Percentiles rank a stretch among this genome's conserved stretches.
Evolutionary conservation across 2,329 filamentous ascomycete species (phyloP).

Genomic region (Pleoardoris graminearum): DNA sequence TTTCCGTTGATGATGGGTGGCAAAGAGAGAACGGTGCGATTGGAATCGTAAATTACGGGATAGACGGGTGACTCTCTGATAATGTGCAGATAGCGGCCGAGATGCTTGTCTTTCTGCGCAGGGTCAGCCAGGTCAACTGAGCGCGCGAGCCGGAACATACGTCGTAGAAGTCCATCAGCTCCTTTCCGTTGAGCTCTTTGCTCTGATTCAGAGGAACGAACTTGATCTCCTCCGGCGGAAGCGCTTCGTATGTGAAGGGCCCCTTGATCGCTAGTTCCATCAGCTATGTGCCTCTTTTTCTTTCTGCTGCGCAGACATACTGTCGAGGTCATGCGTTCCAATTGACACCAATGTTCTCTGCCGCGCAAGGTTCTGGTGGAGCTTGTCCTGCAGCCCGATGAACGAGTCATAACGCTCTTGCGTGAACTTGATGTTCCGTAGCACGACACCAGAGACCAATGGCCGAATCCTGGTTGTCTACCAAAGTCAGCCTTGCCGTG

Average conservation of each 20-base stretch:
- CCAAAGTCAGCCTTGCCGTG: slow-evolving; percentile 17
- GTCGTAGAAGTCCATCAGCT: slow-evolving; percentile 93
- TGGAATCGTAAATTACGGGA: slow-evolving; percentile 91
- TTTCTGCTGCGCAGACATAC: slow-evolving; percentile 19
- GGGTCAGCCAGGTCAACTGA: slow-evolving; percentile 13
- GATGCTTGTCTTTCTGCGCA: slow-evolving; percentile 78
- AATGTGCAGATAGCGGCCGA: slow-evolving; percentile 89
- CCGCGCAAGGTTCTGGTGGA: slow-evolving; percentile 92
- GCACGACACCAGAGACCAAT: slow-evolving; percentile 84
- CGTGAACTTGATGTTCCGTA: slow-evolving; percentile 90
- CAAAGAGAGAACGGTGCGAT: slow-evolving; percentile 84
- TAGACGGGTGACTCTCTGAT: slow-evolving; percentile 93
- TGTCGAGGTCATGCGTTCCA: slow-evolving; percentile 95
- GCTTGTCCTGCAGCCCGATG: slow-evolving; percentile 96
- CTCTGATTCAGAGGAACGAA: slow-evolving; percentile 91
- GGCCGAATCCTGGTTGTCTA: slow-evolving; percentile 78
- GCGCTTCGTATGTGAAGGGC: slow-evolving; percentile 94
- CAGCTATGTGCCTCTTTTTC: slow-evolving; percentile 13
- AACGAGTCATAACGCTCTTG: slow-evolving; percentile 93
- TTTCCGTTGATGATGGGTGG: slow-evolving; percentile 98
- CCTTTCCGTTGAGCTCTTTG: slow-evolving; percentile 80
- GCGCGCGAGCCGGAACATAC: slow-evolving; percentile 38
- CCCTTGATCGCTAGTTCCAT: slow-evolving; percentile 68
- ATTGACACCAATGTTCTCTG: slow-evolving; percentile 95
- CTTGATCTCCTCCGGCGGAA: slow-evolving; percentile 86